Conservation (phyloP, 1,284 basidiomycete genomes). For the Flammula alnicola region DNA sequence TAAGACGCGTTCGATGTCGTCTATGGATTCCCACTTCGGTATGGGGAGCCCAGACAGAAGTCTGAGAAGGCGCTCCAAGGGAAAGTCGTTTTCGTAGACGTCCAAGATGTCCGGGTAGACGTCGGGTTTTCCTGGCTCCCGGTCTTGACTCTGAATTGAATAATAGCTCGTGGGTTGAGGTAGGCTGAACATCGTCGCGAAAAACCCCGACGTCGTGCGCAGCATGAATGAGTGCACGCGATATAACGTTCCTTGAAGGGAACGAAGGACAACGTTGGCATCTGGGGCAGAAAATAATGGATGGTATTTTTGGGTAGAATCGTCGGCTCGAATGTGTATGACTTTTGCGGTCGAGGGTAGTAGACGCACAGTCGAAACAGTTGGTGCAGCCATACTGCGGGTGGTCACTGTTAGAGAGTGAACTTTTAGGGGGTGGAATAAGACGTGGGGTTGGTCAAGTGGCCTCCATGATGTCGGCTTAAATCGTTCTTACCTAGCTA, state of each 20-base stretch:
- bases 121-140: conserved; percentile 4
- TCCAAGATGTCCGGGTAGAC: conserved; percentile 32
- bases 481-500: conserved; percentile 14
- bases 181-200: conserved; percentile 48
- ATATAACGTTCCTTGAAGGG: conserved; percentile 44
- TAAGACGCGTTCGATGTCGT: conserved; percentile 41
- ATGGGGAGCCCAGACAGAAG: conserved; percentile 40
- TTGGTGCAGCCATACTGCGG: conserved; percentile 21
- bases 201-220: conserved; percentile 44
- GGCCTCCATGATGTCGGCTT: conserved; percentile 9
- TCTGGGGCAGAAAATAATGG: conserved; percentile 37
- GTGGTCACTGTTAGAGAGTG: background rate
- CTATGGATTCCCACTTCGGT: conserved; percentile 35
- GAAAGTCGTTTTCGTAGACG: conserved; percentile 41
- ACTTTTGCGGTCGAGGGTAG: conserved; percentile 9
- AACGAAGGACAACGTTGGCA: conserved; percentile 44
- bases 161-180: conserved; percentile 36
- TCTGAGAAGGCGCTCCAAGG: conserved; percentile 39
- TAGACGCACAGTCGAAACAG: conserved; percentile 15
- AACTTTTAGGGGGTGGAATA: background rate
- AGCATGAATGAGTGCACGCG: conserved; percentile 45
- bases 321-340: conserved; percentile 17
- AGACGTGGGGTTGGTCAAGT: conserved; percentile 1
- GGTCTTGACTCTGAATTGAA: conserved; percentile 5
- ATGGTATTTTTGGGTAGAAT: conserved; percentile 26